phyloP scores from a whole-genome alignment of 306 rosid genomes.

The Begonia peltatifolia region DNA sequence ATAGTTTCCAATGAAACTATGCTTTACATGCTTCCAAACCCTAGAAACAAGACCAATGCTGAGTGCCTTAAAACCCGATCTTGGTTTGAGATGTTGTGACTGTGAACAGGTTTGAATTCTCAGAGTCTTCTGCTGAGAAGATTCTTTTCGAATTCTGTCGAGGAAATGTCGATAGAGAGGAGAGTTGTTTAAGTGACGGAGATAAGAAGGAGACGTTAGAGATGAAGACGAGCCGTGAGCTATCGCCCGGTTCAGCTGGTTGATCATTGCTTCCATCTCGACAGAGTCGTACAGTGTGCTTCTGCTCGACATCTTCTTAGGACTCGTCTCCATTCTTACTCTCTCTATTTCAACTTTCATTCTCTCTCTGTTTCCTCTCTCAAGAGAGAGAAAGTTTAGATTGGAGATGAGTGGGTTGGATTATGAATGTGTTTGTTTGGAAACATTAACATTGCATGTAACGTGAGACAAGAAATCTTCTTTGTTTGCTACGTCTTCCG shows the following conservation, averaged over 20 bases:
- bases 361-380: too few relatives aligned
- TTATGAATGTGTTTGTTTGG: too few relatives aligned
- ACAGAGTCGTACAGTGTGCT: not conserved
- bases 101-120: not conserved
- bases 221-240: not conserved
- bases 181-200: not conserved
- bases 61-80: not conserved
- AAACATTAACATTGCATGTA: too few relatives aligned
- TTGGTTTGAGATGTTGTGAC: too few relatives aligned
- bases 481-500: too few relatives aligned
- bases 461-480: too few relatives aligned
- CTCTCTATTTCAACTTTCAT: too few relatives aligned
- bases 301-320: not conserved
- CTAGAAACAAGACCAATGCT: not conserved
- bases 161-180: constrained; percentile 4
- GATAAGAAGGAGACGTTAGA: not conserved
- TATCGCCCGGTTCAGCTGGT: not conserved
- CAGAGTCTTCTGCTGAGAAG: not conserved
- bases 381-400: too few relatives aligned
- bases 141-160: not conserved
- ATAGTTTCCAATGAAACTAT: not conserved
- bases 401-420: too few relatives aligned
- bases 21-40: constrained; percentile 3
- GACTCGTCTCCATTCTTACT: too few relatives aligned
- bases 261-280: not conserved